A percentile compares a stretch with the other conserved stretches of the same genome.
These are phyloP conservation scores for Westerdykella ornata DNA, from an alignment of 2,329 filamentous ascomycete genomes.

Conservation along the genomic window DNA sequence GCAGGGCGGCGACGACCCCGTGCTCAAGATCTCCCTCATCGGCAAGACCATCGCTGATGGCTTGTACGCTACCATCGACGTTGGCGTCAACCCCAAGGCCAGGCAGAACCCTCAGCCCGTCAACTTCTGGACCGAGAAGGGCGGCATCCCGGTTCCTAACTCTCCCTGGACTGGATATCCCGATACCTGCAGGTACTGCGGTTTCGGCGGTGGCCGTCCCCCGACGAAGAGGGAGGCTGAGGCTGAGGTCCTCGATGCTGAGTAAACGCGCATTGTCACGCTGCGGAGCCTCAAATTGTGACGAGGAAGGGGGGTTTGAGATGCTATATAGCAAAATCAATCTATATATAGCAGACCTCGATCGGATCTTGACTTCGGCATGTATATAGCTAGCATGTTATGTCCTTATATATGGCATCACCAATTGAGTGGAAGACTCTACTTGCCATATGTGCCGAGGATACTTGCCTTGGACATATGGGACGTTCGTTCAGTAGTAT, in stretches of 20 bases:
- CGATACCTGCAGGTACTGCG: constrained; percentile 18
- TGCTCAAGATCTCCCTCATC: constrained; percentile 53
- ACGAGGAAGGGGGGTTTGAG: no score
- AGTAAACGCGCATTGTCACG: no score
- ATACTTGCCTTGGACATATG: no score
- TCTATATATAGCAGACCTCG: neutral
- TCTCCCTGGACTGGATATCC: constrained; percentile 27
- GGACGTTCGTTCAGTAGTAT: no score
- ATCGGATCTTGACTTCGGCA: neutral
- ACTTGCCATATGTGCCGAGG: no score
- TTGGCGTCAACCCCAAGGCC: constrained; percentile 27
- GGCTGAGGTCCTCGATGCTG: neutral
- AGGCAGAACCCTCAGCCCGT: constrained; percentile 23
- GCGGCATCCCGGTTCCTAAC: constrained; percentile 20
- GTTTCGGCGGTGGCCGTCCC: constrained; percentile 10
- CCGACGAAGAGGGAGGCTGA: constrained; percentile 10
- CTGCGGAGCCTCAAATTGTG: no score
- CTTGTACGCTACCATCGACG: constrained; percentile 27
- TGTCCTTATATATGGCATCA: no score
- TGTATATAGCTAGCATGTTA: neutral
- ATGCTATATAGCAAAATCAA: no score
- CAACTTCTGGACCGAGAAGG: constrained; percentile 23
- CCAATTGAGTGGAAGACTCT: no score
- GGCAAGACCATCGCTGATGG: constrained; percentile 38
- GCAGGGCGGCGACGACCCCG: constrained; percentile 48